phyloP scores from a whole-genome alignment of 2,329 filamentous ascomycete genomes.

The Sclerotinia spermophila region DNA sequence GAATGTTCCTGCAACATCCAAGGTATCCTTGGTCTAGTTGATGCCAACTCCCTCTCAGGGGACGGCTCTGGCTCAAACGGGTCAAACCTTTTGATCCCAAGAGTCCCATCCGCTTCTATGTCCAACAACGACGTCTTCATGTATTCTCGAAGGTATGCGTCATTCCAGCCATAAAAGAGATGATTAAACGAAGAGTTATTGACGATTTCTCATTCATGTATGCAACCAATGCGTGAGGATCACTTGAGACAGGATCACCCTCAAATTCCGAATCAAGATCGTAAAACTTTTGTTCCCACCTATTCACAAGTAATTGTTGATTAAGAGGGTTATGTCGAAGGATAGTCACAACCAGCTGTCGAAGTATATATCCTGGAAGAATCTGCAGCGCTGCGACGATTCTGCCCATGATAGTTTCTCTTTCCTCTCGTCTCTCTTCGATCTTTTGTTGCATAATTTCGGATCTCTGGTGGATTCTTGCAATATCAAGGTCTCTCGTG shows the following conservation, averaged over 20 bases:
- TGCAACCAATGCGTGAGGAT: not conserved
- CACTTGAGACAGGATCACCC: not conserved
- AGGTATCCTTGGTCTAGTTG: not conserved
- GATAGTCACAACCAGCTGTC: not conserved
- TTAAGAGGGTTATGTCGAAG: not conserved
- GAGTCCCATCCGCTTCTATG: not conserved
- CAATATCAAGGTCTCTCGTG: not conserved
- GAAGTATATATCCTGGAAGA: not conserved
- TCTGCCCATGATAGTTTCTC: not conserved
- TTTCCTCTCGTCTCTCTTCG: not conserved
- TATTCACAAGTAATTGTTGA: not conserved
- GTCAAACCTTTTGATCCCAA: not conserved
- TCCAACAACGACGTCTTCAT: not conserved
- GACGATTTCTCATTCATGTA: not conserved
- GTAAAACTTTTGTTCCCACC: not conserved
- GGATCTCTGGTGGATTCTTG: not conserved
- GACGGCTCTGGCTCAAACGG: not conserved
- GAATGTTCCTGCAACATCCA: not conserved
- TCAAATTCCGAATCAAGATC: not conserved
- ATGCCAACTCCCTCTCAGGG: not conserved
- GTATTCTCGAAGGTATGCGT: not conserved
- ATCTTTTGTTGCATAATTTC: not conserved
- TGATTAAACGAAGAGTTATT: not conserved
- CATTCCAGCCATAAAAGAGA: not conserved
- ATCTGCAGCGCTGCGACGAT: not conserved